phyloP scores from a whole-genome alignment of 441 rosid species.

The Iberis amara region DNA sequence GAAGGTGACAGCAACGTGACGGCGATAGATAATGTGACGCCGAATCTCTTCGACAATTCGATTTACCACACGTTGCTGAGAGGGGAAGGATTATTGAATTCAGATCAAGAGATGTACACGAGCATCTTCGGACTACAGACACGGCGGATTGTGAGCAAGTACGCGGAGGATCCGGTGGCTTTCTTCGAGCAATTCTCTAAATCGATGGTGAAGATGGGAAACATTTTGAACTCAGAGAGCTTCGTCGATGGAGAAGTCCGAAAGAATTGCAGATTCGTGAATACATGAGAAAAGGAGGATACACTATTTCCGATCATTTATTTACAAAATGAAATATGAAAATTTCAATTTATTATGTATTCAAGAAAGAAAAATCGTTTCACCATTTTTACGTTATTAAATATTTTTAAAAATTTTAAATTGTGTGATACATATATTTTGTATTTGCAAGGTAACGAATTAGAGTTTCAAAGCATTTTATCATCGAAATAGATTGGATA shows the following conservation, averaged over 20 bases:
- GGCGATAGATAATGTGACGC: conserved; percentile 53
- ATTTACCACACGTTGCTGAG: conserved; percentile 40
- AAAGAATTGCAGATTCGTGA: conserved; percentile 53
- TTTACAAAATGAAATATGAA: not conserved
- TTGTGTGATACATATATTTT: too few species aligned
- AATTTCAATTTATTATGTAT: too few species aligned
- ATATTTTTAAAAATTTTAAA: too few species aligned
- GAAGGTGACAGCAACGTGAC: conserved; percentile 48
- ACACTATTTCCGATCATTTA: not conserved
- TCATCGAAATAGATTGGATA: too few species aligned
- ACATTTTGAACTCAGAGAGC: conserved; percentile 49
- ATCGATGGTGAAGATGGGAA: conserved; percentile 68
- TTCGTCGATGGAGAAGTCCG: conserved; percentile 52
- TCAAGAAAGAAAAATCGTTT: too few species aligned
- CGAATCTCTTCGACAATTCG: conserved; percentile 52
- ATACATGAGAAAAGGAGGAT: conserved; percentile 34
- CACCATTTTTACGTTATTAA: too few species aligned
- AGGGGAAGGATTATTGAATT: conserved; percentile 57
- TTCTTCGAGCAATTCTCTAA: conserved; percentile 59
- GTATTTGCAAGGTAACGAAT: too few species aligned
- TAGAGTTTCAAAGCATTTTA: too few species aligned
- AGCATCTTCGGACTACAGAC: conserved; percentile 47
- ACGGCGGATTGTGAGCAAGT: conserved; percentile 42
- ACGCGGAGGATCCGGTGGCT: conserved; percentile 42
- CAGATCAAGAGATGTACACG: conserved; percentile 63